Evolutionary conservation across 768 basidiomycete species (phyloP).

Genomic region (Mrakia frigida): DNA sequence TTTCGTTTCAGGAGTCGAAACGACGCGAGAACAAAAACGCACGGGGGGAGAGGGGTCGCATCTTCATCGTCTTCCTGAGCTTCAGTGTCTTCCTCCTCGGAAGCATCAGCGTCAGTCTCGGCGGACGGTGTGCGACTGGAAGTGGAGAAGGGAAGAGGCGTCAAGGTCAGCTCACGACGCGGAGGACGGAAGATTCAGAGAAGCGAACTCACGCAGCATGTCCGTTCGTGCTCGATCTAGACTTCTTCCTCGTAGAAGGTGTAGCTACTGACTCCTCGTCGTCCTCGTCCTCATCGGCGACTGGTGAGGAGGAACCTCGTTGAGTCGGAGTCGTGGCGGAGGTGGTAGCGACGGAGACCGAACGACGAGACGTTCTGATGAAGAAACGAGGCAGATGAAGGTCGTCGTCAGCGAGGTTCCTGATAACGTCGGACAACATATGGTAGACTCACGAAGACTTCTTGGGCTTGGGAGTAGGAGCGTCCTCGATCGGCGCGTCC

Average conservation of each 20-base stretch:
- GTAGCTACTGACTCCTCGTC: conserved; percentile 3
- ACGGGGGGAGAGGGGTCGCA: not conserved
- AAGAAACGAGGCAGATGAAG: not conserved
- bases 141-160: not conserved
- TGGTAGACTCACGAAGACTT: not conserved
- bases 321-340: not conserved
- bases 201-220: not conserved
- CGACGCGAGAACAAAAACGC: not conserved
- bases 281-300: not conserved
- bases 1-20: not conserved
- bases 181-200: not conserved
- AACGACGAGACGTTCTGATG: not conserved
- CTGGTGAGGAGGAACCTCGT: not conserved
- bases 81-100: not conserved
- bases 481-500: not conserved
- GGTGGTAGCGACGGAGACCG: conserved; percentile 4
- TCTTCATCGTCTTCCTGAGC: not conserved
- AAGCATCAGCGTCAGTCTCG: too few species aligned
- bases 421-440: too few species aligned
- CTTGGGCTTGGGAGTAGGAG: not conserved
- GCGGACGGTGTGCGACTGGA: not conserved
- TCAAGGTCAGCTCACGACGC: not conserved
- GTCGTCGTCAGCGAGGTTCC: not conserved
- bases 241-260: not conserved
- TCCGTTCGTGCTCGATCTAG: not conserved